Conservation (phyloP, 768 basidiomycete genomes). For the Boletus tylopilopsis region DNA sequence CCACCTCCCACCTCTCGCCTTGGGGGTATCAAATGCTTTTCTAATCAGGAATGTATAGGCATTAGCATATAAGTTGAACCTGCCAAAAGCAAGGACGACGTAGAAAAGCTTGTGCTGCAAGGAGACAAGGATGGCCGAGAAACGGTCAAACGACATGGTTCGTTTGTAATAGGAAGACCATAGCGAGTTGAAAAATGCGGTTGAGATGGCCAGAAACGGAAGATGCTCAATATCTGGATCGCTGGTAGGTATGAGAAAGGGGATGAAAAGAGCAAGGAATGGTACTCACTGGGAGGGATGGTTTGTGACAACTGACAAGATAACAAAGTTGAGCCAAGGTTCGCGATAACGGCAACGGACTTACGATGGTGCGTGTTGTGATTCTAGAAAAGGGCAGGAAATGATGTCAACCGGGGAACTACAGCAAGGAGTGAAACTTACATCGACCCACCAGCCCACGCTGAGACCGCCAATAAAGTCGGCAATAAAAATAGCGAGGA, state of each 20-base stretch:
- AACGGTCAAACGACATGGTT: slow-evolving; percentile 71
- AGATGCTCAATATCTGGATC: slow-evolving; percentile 86
- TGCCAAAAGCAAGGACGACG: slow-evolving; percentile 80
- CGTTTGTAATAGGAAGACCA: slow-evolving; percentile 97
- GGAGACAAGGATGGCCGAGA: slow-evolving; percentile 60
- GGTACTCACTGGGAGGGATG: slow-evolving; percentile 84
- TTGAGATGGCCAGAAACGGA: slow-evolving; percentile 93
- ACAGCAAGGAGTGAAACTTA: slow-evolving; percentile 43
- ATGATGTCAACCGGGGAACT: slow-evolving; percentile 4
- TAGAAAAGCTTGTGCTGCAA: slow-evolving; percentile 94
- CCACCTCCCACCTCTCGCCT: slow-evolving; percentile 69
- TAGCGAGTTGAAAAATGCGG: slow-evolving; percentile 77
- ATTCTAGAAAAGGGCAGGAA: slow-evolving; percentile 45
- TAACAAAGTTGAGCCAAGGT: slow-evolving; percentile 5
- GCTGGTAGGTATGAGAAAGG: slow-evolving; percentile 35
- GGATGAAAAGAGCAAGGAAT: background rate
- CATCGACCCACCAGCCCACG: slow-evolving; percentile 97
- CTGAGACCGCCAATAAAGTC: slow-evolving; percentile 91
- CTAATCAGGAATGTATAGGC: slow-evolving; percentile 76
- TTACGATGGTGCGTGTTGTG: slow-evolving; percentile 95
- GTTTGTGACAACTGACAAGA: slow-evolving; percentile 81
- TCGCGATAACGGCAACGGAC: slow-evolving; percentile 32
- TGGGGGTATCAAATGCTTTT: slow-evolving; percentile 60
- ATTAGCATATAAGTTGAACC: slow-evolving; percentile 92
- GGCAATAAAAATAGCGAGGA: slow-evolving; percentile 76